These are phyloP conservation scores for Cyanophora paradoxa DNA, from an alignment of 78 protist species.

Conservation along the genomic window DNA sequence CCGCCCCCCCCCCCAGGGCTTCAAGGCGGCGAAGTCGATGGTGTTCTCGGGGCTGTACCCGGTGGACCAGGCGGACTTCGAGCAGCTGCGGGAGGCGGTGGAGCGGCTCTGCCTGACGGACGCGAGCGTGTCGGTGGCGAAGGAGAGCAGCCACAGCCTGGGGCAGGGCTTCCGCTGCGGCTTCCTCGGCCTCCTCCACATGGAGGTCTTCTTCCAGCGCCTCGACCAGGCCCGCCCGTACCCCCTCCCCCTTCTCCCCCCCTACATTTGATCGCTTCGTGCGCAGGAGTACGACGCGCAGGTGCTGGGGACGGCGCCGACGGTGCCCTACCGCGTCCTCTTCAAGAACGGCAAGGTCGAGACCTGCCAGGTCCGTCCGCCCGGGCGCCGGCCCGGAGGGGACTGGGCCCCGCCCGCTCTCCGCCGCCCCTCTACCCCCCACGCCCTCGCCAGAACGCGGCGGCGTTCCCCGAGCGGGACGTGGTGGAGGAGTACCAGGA, in stretches of 20 bases:
- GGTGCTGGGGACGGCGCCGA: slow-evolving; percentile 77
- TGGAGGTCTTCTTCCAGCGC: slow-evolving; percentile 75
- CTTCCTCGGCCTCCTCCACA: slow-evolving; percentile 87
- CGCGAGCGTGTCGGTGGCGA: slow-evolving; percentile 39
- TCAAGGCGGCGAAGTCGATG: neutral
- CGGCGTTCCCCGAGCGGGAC: neutral
- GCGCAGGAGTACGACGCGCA: slow-evolving; percentile 4
- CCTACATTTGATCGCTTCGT: neutral
- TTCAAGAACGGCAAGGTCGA: neutral
- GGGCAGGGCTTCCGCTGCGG: slow-evolving; percentile 89
- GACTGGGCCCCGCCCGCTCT: neutral
- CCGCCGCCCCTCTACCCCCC: neutral
- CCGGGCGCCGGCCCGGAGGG: no score
- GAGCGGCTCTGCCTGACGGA: slow-evolving; percentile 67
- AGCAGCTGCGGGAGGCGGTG: slow-evolving; percentile 26
- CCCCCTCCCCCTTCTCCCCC: neutral
- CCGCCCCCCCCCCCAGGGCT: slow-evolving; percentile 10
- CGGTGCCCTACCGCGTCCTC: slow-evolving; percentile 57
- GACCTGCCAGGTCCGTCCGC: neutral
- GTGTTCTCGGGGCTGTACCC: slow-evolving; percentile 21
- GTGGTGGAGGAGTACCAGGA: neutral
- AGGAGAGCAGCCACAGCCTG: slow-evolving; percentile 53
- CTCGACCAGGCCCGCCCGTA: slow-evolving; percentile 43
- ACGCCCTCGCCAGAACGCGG: neutral
- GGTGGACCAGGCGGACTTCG: neutral